Evolutionary conservation across 345 rosid species (phyloP), one percentile per base, ranked within the genome.

Genomic region (Pistacia atlantica): DNA sequence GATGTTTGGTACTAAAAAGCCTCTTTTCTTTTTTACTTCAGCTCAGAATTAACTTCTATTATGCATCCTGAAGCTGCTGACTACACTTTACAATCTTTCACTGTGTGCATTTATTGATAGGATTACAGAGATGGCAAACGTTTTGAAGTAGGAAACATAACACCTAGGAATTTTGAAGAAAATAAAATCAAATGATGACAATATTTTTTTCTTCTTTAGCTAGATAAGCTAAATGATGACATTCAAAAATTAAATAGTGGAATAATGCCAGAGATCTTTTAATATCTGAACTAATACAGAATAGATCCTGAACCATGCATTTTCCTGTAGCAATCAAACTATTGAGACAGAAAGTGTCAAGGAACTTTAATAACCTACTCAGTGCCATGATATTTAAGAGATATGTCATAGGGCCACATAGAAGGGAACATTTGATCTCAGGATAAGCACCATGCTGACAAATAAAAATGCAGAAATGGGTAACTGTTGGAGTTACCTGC

Each of bases 401-500:
- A 72, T n/a, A 71, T 13, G 5, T 14, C 14, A 57, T 8, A 4
- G 1, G 56, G 25, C 28, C 59, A 18, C 11, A 59, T 48, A 45
- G 18, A 62, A 49, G 56, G 59, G 33, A 60, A 60, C 46, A 14
- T 46, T 42, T 42, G 35, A 38, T 45, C 11, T 17, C 28, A 56
- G 8, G 35, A 38, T 55, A 38, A 11, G 16, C 65, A 60, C 46
- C 16, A 60, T 14, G 57, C 46, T 42, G 46, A 42, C 8, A 28
- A 45, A 72, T 18, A 46, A 48, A 57, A 51, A 68, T 48, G 57
- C 18, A 67, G 65, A 64, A 63, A 56, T 31, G 49, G 22, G 42
- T 25, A 68, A 56, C 20, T 49, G 16, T n/a, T 57, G 18, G 17
- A 8, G 42, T 51, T 67, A 48, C 67, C 67, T 35, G 31, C 28